Evolutionary conservation across 805 yeast genomes (phyloP), one percentile per base, ranked within the genome.

Genomic region (Pichia phayaonensis): DNA sequence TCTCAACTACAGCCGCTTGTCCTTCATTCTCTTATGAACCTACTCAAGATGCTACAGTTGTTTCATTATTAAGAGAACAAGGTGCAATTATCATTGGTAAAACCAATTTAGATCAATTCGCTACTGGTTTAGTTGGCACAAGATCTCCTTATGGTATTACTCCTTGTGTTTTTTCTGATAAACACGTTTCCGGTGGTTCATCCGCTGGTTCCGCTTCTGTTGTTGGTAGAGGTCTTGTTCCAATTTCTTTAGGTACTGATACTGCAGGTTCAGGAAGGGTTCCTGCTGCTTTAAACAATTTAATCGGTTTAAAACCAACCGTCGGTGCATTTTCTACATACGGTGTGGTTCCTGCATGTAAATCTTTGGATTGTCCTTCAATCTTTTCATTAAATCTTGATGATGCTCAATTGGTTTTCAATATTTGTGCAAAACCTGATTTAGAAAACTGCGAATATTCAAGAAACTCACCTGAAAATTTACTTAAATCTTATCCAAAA

Each of bases 181-280:
- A 80, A 45, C 90, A 90, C 63, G 97, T 92, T 18, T 79, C 90
- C 50, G 99, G 99, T 47, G 99, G 99, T 29, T 89, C 97, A 2
- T 84, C 95, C 39, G 90, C 97, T 0, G 99, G 99, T 13, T 88
- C 96, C n/a, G 95, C 96, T 7, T 81, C 84, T 15, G 90, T 84
- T 22, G 97, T 90, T 20, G 92, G 90, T 21, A 77, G 90, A 58
- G 98, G 98, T 52, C 73, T 83, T 45, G 97, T 88, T 18, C 97
- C 98, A 34, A 61, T 92, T 45, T 77, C 97, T 1, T 73, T 92
- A 59, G 97, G 97, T 38, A 94, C 98, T 7, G 99, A 92, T 65
- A 92, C 99, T 38, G 99, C 99, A 11, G 99, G 99, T 22, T 88
- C 96, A 7, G 97, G 97, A 41, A 80, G 99, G 62, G 99, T 92